Conservation (phyloP, 768 basidiomycete genomes). For the Chalciporus chontae region DNA sequence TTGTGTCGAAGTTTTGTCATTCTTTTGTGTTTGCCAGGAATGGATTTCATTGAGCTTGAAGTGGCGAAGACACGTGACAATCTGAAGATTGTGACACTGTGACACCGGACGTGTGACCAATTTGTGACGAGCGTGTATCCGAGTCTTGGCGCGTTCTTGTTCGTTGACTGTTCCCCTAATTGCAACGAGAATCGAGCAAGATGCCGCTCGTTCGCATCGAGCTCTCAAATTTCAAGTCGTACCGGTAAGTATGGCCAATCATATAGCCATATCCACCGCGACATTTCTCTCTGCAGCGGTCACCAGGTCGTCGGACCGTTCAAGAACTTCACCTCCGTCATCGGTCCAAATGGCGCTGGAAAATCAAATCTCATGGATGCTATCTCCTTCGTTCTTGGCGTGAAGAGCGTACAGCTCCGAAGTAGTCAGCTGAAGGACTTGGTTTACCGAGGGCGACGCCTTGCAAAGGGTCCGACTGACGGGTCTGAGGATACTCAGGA, state of each 20-base stretch:
- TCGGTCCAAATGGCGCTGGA: constrained; percentile 98
- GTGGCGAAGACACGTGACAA: neutral
- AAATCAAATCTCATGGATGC: constrained; percentile 99
- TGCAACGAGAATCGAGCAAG: constrained; percentile 4
- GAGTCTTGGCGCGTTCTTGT: constrained; percentile 22
- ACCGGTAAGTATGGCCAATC: constrained; percentile 47
- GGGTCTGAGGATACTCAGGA: constrained; percentile 41
- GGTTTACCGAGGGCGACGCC: constrained; percentile 85
- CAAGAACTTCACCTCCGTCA: constrained; percentile 90
- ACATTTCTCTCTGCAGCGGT: constrained; percentile 41
- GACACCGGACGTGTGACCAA: constrained; percentile 17
- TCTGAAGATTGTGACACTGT: neutral
- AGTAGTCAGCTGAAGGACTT: constrained; percentile 94
- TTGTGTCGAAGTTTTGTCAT: constrained; percentile 7
- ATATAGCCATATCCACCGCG: neutral
- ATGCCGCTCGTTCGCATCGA: constrained; percentile 89
- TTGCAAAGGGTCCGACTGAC: constrained; percentile 48
- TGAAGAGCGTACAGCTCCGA: constrained; percentile 89
- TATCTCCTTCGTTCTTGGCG: constrained; percentile 96
- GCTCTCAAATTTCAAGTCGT: constrained; percentile 96
- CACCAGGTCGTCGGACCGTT: constrained; percentile 89
- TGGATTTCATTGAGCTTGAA: constrained; percentile 1
- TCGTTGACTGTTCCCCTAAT: constrained; percentile 22
- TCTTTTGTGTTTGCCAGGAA: constrained; percentile 7
- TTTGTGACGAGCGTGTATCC: constrained; percentile 24